A percentile compares a stretch with the other conserved stretches of the same genome.
Evolutionary conservation across 805 yeast genomes (phyloP).

Genomic region (Candida ascalaphidarum): DNA sequence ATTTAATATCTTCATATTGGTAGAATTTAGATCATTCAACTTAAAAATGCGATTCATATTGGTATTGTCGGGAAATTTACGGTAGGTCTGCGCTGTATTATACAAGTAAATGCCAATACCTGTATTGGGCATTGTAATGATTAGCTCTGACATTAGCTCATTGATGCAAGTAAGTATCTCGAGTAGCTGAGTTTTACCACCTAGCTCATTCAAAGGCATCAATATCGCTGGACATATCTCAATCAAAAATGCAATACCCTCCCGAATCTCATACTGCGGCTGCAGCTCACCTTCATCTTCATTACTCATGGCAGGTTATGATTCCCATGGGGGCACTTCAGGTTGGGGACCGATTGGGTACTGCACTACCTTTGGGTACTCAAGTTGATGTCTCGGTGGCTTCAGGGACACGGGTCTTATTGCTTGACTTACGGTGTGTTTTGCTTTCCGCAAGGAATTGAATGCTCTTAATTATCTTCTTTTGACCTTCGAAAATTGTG

Average conservation of each 20-base stretch:
- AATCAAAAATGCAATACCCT: conserved; percentile 56
- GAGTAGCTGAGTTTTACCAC: conserved; percentile 27
- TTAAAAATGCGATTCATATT: conserved; percentile 46
- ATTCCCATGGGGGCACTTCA: too few relatives aligned
- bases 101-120: conserved; percentile 69
- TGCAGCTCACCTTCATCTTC: conserved; percentile 8
- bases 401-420: too few relatives aligned
- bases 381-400: too few relatives aligned
- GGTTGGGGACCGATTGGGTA: too few relatives aligned
- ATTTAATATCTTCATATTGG: conserved; percentile 48
- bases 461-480: too few relatives aligned
- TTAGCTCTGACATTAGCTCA: conserved; percentile 57
- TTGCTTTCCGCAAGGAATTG: too few relatives aligned
- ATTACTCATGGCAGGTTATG: too few relatives aligned
- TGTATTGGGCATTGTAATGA: conserved; percentile 57
- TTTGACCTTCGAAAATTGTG: too few relatives aligned
- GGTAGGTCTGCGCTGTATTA: conserved; percentile 31
- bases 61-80: conserved; percentile 13
- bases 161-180: conserved; percentile 50
- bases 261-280: conserved; percentile 43
- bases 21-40: conserved; percentile 45
- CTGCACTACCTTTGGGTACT: too few relatives aligned
- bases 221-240: conserved; percentile 47
- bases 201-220: conserved; percentile 24
- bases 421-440: too few relatives aligned